Conservation (phyloP, 345 rosid species). For the Melastoma malabathricum region DNA sequence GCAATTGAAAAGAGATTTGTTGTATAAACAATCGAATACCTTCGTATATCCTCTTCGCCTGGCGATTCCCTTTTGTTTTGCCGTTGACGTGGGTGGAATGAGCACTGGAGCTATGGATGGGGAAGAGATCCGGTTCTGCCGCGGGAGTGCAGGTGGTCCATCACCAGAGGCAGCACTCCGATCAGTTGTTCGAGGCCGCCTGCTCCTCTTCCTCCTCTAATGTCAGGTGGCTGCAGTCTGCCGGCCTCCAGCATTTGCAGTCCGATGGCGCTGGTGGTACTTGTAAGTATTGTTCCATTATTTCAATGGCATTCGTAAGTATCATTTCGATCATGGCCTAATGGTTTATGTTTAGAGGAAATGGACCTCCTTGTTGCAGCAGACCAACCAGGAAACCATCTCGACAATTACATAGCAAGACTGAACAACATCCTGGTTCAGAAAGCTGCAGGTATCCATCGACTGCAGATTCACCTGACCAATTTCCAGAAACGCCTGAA, state of each 20-base stretch:
- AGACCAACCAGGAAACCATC: slow-evolving; percentile 93
- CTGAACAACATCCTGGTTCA: slow-evolving; percentile 66
- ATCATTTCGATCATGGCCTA: too few relatives aligned
- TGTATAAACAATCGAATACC: too few relatives aligned
- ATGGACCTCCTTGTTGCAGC: slow-evolving; percentile 87
- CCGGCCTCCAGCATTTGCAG: slow-evolving; percentile 80
- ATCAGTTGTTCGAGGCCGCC: slow-evolving; percentile 41
- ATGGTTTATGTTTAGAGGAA: slow-evolving; percentile 38
- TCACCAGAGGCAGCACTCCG: slow-evolving; percentile 82
- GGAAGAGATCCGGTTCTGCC: slow-evolving; percentile 73
- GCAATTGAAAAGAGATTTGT: too few relatives aligned
- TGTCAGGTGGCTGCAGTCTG: slow-evolving; percentile 89
- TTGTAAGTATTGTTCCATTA: slow-evolving; percentile 23
- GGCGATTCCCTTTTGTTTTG: too few relatives aligned
- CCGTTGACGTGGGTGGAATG: not conserved
- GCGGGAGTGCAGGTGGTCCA: slow-evolving; percentile 53
- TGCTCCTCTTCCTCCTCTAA: slow-evolving; percentile 25
- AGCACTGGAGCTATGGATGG: slow-evolving; percentile 32
- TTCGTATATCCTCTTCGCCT: too few relatives aligned
- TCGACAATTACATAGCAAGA: slow-evolving; percentile 61
- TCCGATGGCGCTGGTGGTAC: slow-evolving; percentile 36
- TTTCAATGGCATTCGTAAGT: not conserved
- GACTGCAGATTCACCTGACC: slow-evolving; percentile 65
- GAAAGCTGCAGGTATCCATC: slow-evolving; percentile 81
- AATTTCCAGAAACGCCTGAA: slow-evolving; percentile 80